A percentile compares a stretch with the other conserved stretches of the same genome.
These are phyloP conservation scores for Podospora tetraspora DNA, from an alignment of 495 filamentous ascomycete genomes.

Conservation along the genomic window DNA sequence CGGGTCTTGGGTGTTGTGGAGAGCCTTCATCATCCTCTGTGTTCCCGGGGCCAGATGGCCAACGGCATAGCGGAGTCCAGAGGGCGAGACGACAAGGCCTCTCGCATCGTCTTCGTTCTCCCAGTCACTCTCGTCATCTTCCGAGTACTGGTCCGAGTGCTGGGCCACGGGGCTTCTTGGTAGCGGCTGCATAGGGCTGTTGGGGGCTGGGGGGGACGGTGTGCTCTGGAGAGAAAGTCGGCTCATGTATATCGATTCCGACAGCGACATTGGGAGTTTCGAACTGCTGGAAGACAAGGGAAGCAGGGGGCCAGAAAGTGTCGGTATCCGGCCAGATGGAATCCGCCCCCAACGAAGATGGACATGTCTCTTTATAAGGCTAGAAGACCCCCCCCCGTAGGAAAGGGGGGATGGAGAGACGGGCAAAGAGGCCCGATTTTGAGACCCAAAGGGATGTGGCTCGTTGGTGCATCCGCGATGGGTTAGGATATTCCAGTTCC, in stretches of 20 bases:
- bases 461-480: neutral
- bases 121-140: conserved; percentile 28
- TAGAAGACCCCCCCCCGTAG: no score
- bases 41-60: conserved; percentile 20
- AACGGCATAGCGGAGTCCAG: conserved; percentile 35
- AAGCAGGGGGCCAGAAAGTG: neutral
- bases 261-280: conserved; percentile 27
- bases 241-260: conserved; percentile 35
- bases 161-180: conserved; percentile 10
- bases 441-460: neutral
- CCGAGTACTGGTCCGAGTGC: conserved; percentile 19
- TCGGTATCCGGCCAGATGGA: neutral
- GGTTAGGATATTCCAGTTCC: neutral
- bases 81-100: conserved; percentile 31
- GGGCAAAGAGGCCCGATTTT: neutral
- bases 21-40: conserved; percentile 17
- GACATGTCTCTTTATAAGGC: neutral
- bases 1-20: conserved; percentile 24
- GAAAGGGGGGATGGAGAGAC: neutral
- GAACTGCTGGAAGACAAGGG: neutral
- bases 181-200: conserved; percentile 23
- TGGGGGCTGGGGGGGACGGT: conserved; percentile 20
- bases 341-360: neutral
- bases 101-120: conserved; percentile 29
- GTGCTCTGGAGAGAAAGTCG: conserved; percentile 39